These are phyloP conservation scores for Urochloa ruziziensis DNA, from an alignment of 176 grass and related monocot genomes.

Conservation along the genomic window DNA sequence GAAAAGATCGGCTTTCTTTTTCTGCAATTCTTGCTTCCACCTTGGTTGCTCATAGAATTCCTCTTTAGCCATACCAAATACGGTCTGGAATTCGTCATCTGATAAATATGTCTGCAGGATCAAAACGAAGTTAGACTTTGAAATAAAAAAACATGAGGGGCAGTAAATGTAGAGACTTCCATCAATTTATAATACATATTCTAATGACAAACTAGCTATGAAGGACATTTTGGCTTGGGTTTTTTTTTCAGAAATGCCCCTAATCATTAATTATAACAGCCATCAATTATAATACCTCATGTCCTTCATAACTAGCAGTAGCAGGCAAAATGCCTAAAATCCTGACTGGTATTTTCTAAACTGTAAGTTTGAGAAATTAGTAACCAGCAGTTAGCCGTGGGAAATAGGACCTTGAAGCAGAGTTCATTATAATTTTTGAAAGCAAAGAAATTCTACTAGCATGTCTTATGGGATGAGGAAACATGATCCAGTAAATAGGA, in stretches of 20 bases:
- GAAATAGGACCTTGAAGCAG: not conserved
- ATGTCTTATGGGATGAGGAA: constrained; percentile 4
- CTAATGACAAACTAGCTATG: not conserved
- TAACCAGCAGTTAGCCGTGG: not conserved
- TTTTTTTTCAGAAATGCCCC: no score
- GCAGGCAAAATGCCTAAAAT: not conserved
- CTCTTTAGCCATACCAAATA: constrained; percentile 69
- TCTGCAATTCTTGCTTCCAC: constrained; percentile 97
- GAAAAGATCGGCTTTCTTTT: constrained; percentile 90
- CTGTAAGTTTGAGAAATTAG: not conserved
- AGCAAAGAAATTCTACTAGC: not conserved
- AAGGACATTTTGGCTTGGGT: no score
- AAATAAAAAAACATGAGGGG: not conserved
- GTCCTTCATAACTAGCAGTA: not conserved
- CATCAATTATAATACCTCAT: not conserved
- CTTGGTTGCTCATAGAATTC: constrained; percentile 88
- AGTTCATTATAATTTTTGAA: not conserved
- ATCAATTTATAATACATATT: not conserved
- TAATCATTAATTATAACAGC: no score
- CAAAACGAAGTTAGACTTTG: constrained; percentile 11
- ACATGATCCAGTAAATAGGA: not conserved
- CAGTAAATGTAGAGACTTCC: not conserved
- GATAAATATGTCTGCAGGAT: constrained; percentile 86
- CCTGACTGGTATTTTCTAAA: not conserved
- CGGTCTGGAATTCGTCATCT: constrained; percentile 68